Evolutionary conservation across 441 rosid genomes (phyloP).

Genomic region (Gossypium davidsonii): DNA sequence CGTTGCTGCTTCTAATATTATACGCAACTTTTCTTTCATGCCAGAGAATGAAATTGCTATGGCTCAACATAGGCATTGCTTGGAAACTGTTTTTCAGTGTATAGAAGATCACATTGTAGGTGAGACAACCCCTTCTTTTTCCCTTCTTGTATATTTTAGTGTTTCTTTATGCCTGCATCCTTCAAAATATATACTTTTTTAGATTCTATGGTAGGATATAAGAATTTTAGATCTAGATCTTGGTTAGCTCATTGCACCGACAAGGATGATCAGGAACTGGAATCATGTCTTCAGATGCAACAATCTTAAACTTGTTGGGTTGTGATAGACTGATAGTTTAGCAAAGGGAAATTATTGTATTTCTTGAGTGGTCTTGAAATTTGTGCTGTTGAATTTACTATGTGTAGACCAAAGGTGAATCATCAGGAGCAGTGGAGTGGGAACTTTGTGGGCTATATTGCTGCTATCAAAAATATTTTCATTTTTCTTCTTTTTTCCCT

Average conservation of each 20-base stretch:
- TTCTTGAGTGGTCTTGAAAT: not conserved
- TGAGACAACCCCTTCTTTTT: constrained; percentile 20
- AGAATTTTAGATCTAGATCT: not conserved
- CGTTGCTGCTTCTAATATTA: constrained; percentile 81
- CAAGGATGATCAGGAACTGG: not conserved
- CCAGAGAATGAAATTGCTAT: constrained; percentile 87
- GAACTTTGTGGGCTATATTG: not conserved
- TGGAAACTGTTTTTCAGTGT: constrained; percentile 92
- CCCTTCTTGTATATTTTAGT: not conserved
- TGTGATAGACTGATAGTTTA: not conserved
- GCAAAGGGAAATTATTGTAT: not conserved
- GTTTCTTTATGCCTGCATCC: not conserved
- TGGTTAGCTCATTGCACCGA: not conserved
- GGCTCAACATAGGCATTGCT: constrained; percentile 95
- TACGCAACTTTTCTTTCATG: constrained; percentile 94
- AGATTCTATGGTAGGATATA: not conserved
- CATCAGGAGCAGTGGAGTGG: not conserved
- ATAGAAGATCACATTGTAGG: constrained; percentile 68
- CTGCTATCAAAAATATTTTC: not conserved
- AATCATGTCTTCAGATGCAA: not conserved
- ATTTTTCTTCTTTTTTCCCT: not conserved
- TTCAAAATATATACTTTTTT: not conserved
- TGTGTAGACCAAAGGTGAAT: constrained; percentile 1
- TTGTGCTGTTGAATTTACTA: not conserved
- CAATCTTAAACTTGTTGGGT: not conserved